phyloP scores from a whole-genome alignment of 106 monocot species.

The Apostasia shenzhenica region DNA sequence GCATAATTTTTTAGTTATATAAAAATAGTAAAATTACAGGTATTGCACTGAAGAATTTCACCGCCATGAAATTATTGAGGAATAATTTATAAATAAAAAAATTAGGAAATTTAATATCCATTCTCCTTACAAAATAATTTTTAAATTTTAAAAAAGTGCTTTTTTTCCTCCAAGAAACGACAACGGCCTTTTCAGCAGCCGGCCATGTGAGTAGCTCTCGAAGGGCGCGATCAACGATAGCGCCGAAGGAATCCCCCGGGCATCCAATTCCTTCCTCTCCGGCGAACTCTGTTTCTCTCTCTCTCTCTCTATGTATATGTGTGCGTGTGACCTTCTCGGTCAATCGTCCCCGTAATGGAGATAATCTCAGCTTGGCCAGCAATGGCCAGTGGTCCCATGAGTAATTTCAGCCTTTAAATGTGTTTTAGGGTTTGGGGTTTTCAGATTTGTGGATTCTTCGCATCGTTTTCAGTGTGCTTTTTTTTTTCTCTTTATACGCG shows the following conservation, averaged over 20 bases:
- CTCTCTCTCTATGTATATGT: neutral
- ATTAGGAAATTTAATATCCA: no score
- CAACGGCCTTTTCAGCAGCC: neutral
- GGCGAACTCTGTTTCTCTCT: neutral
- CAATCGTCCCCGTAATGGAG: neutral
- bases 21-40: no score
- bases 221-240: neutral
- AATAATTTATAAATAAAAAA: no score
- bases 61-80: no score
- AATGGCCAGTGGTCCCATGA: neutral
- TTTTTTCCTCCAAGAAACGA: neutral
- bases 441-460: neutral
- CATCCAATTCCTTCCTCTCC: neutral
- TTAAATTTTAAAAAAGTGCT: neutral
- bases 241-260: neutral
- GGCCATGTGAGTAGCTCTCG: conserved; percentile 2
- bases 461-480: no score
- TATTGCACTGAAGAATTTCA: no score
- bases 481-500: no score
- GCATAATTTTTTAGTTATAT: no score
- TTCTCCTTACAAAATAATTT: neutral
- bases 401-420: no score
- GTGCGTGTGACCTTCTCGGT: neutral
- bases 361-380: neutral
- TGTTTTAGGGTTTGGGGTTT: neutral